phyloP scores from a whole-genome alignment of 2,329 filamentous ascomycete species.

The Fusarium sp. region DNA sequence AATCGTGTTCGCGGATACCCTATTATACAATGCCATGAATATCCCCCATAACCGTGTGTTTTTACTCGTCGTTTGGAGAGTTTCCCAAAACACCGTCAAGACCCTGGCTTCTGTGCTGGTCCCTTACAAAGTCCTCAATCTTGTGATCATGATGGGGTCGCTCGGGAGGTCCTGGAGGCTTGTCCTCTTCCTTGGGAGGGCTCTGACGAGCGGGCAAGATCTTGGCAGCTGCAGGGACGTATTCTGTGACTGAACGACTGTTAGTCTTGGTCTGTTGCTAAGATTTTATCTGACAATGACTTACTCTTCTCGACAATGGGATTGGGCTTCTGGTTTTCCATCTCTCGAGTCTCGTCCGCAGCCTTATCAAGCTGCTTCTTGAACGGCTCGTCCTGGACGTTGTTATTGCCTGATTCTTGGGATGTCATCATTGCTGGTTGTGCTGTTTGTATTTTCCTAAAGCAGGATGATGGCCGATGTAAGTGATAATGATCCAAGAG shows the following conservation, averaged over 20 bases:
- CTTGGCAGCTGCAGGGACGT: conserved; percentile 58
- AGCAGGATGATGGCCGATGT: conserved; percentile 13
- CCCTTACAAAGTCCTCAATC: conserved; percentile 65
- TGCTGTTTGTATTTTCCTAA: conserved; percentile 10
- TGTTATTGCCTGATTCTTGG: conserved; percentile 22
- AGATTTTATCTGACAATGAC: background rate
- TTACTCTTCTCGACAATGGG: conserved; percentile 59
- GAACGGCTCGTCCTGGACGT: conserved; percentile 48
- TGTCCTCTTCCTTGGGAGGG: conserved; percentile 35
- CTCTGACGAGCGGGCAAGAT: conserved; percentile 54
- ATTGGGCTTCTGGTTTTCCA: conserved; percentile 47
- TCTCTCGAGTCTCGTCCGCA: conserved; percentile 52
- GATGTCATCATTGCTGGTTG: conserved; percentile 31
- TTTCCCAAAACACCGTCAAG: conserved; percentile 45
- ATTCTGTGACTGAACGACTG: conserved; percentile 54
- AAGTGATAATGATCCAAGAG: background rate
- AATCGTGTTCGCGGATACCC: conserved; percentile 8
- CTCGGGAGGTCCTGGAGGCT: conserved; percentile 53
- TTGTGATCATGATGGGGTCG: conserved; percentile 60
- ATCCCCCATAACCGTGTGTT: background rate
- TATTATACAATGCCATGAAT: conserved; percentile 9
- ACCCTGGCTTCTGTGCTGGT: conserved; percentile 63
- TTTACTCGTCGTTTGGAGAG: conserved; percentile 31
- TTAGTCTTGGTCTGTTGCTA: conserved; percentile 5
- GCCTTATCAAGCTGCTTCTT: conserved; percentile 60